phyloP scores from a whole-genome alignment of 257 asterid species.

The Ilex aquifolium region DNA sequence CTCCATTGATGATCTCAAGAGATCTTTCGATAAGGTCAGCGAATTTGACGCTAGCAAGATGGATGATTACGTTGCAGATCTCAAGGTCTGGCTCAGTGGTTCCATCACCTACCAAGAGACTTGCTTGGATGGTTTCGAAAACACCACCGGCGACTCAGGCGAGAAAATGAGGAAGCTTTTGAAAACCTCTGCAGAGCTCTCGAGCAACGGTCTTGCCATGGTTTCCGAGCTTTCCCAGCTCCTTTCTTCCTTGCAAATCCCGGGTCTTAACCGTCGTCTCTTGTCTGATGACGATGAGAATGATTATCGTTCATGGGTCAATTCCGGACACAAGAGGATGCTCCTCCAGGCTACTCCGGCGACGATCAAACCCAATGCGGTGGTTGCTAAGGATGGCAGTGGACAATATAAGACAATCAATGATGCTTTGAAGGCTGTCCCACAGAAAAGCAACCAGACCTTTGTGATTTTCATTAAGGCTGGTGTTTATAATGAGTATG shows the following conservation, averaged over 20 bases:
- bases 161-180: constrained; percentile 52
- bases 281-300: constrained; percentile 7
- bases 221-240: constrained; percentile 22
- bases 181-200: constrained; percentile 33
- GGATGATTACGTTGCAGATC: constrained; percentile 27
- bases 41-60: constrained; percentile 16
- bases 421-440: constrained; percentile 18
- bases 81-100: constrained; percentile 60
- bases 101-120: constrained; percentile 59
- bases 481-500: constrained; percentile 27
- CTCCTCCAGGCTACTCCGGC: constrained; percentile 14
- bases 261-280: constrained; percentile 22
- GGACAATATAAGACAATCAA: constrained; percentile 23
- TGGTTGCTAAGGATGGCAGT: constrained; percentile 49
- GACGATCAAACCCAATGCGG: constrained; percentile 15
- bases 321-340: constrained; percentile 1
- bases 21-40: constrained; percentile 28
- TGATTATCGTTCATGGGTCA: constrained; percentile 8
- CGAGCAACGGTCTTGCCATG: constrained; percentile 68
- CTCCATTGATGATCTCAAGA: constrained; percentile 49
- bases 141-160: constrained; percentile 51
- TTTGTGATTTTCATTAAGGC: constrained; percentile 30
- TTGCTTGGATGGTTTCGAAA: constrained; percentile 65
- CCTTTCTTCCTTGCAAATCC: constrained; percentile 12
- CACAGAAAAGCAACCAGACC: constrained; percentile 7